Evolutionary conservation across 2,329 filamentous ascomycete genomes (phyloP).

Genomic region (Exophiala alcalophila): DNA sequence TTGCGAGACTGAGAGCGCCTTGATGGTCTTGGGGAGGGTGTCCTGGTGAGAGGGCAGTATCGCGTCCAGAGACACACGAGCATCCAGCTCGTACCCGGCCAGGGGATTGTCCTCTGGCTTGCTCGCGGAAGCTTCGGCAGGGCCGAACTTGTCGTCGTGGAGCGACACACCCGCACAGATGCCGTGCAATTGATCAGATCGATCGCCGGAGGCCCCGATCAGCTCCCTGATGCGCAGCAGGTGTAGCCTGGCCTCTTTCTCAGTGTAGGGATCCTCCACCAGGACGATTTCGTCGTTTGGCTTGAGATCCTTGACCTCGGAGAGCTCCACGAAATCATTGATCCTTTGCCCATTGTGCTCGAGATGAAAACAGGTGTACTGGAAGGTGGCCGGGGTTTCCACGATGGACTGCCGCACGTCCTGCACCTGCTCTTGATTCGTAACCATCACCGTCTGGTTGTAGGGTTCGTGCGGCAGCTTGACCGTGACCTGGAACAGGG

Average conservation of each 20-base stretch:
- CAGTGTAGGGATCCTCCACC: constrained; percentile 93
- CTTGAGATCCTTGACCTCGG: constrained; percentile 77
- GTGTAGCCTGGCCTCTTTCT: constrained; percentile 96
- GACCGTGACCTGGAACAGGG: constrained; percentile 70
- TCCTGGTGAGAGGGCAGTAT: constrained; percentile 68
- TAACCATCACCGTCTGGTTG: constrained; percentile 84
- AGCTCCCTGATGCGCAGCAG: constrained; percentile 86
- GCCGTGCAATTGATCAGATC: constrained; percentile 81
- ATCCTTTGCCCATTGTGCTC: constrained; percentile 84
- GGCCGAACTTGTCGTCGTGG: constrained; percentile 68
- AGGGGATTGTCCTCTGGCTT: constrained; percentile 52
- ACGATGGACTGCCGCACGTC: constrained; percentile 96
- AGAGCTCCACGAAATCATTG: constrained; percentile 92
- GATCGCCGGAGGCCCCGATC: constrained; percentile 85
- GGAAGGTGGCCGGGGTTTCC: constrained; percentile 86
- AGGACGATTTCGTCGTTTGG: constrained; percentile 74
- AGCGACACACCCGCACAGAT: constrained; percentile 81
- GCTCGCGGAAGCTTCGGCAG: constrained; percentile 40
- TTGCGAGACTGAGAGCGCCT: constrained; percentile 79
- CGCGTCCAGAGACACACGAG: constrained; percentile 63
- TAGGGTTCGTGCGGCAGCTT: constrained; percentile 75
- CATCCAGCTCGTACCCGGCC: constrained; percentile 73
- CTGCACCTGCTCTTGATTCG: constrained; percentile 91
- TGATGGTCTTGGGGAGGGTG: constrained; percentile 81
- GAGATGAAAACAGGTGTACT: constrained; percentile 98